phyloP scores from a whole-genome alignment of 2,329 filamentous ascomycete species.

The Furcasterigmium furcatum region DNA sequence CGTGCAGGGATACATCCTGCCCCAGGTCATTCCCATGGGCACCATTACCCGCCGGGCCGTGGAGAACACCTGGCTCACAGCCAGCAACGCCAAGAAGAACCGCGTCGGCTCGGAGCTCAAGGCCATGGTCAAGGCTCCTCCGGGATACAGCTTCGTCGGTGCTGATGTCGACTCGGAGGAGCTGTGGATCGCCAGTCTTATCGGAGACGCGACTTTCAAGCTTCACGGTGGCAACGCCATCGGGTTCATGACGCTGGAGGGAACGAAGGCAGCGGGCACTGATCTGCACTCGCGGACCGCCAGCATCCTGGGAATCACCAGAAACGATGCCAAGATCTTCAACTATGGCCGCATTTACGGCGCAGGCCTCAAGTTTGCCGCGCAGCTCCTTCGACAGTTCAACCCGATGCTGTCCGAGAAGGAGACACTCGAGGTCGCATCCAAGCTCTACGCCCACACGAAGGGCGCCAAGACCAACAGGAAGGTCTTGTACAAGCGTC shows the following conservation, averaged over 20 bases:
- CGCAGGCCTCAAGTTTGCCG: slow-evolving; percentile 91
- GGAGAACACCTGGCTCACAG: slow-evolving; percentile 97
- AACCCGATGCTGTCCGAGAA: slow-evolving; percentile 79
- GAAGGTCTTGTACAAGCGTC: slow-evolving; percentile 65
- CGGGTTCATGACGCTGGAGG: slow-evolving; percentile 98
- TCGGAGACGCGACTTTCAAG: slow-evolving; percentile 92
- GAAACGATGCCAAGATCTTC: slow-evolving; percentile 96
- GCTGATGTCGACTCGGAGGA: slow-evolving; percentile 98
- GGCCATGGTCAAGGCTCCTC: slow-evolving; percentile 89
- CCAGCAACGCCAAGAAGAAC: slow-evolving; percentile 94
- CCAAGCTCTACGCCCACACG: slow-evolving; percentile 80
- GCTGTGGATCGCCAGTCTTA: slow-evolving; percentile 93
- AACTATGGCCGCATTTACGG: slow-evolving; percentile 99
- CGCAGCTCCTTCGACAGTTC: slow-evolving; percentile 87
- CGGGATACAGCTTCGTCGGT: slow-evolving; percentile 90
- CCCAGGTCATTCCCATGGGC: slow-evolving; percentile 96
- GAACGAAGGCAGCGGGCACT: slow-evolving; percentile 89
- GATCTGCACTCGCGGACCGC: slow-evolving; percentile 95
- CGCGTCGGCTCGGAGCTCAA: slow-evolving; percentile 96
- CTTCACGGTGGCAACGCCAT: slow-evolving; percentile 95
- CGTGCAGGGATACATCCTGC: slow-evolving; percentile 76
- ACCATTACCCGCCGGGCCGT: slow-evolving; percentile 93
- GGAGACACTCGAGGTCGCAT: slow-evolving; percentile 72
- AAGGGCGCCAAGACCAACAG: slow-evolving; percentile 85
- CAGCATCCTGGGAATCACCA: slow-evolving; percentile 84